phyloP scores from a whole-genome alignment of 495 filamentous ascomycete species.

The Niebla homalea region DNA sequence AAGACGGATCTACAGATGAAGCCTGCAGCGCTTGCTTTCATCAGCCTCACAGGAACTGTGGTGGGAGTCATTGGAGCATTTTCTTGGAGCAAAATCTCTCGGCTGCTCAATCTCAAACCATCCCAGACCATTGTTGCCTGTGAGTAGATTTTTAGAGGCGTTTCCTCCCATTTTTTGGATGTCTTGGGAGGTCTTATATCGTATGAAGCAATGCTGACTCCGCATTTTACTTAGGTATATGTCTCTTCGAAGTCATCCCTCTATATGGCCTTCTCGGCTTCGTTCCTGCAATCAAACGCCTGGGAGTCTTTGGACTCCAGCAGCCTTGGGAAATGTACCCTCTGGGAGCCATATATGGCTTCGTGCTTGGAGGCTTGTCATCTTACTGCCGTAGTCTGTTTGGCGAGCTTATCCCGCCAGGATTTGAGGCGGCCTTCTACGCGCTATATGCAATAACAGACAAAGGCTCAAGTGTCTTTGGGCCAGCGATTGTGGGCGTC shows the following conservation, averaged over 20 bases:
- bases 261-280: conserved; percentile 86
- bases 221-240: conserved; percentile 30
- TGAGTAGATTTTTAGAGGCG: not conserved
- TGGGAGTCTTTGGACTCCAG: conserved; percentile 73
- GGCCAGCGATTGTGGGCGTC: conserved; percentile 81
- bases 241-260: conserved; percentile 82
- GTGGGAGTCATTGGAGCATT: conserved; percentile 80
- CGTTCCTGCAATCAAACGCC: conserved; percentile 59
- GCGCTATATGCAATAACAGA: conserved; percentile 95
- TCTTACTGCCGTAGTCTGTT: conserved; percentile 88
- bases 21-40: conserved; percentile 75
- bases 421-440: conserved; percentile 91
- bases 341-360: conserved; percentile 76
- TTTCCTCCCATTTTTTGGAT: no score
- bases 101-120: conserved; percentile 47
- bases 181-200: no score
- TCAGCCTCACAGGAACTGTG: conserved; percentile 79
- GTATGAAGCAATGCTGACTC: no score
- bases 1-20: conserved; percentile 89
- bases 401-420: conserved; percentile 84
- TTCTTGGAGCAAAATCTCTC: conserved; percentile 69
- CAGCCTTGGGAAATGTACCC: conserved; percentile 97
- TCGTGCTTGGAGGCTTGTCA: conserved; percentile 86
- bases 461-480: conserved; percentile 90
- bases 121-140: conserved; percentile 84